Conservation (phyloP, 495 filamentous ascomycete species). For the Eremomyces bilateralis region DNA sequence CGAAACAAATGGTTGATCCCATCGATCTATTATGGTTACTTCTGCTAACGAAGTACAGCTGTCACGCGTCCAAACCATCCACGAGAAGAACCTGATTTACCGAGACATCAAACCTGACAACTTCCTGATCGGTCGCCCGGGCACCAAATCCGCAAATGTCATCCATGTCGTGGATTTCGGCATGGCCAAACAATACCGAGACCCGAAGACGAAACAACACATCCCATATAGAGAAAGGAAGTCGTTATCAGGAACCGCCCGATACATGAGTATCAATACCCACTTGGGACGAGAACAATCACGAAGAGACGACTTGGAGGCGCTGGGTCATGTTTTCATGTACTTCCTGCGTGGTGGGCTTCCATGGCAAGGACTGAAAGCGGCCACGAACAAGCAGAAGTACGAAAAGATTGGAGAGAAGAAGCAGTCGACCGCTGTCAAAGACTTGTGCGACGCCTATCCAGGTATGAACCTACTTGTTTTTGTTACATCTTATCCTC, state of each 20-base stretch:
- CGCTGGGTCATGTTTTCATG: slow-evolving; percentile 96
- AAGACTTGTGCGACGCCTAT: slow-evolving; percentile 90
- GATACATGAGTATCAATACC: slow-evolving; percentile 99
- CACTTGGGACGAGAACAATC: slow-evolving; percentile 94
- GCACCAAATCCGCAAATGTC: slow-evolving; percentile 83
- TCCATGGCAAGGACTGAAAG: slow-evolving; percentile 96
- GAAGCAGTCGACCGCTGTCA: slow-evolving; percentile 94
- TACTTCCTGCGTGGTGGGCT: slow-evolving; percentile 94
- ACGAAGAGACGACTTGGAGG: slow-evolving; percentile 87
- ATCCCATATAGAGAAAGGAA: slow-evolving; percentile 97
- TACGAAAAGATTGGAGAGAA: slow-evolving; percentile 99
- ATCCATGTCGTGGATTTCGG: slow-evolving; percentile 99
- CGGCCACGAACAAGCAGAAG: slow-evolving; percentile 99
- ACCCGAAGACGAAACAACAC: slow-evolving; percentile 98
- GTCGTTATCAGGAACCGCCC: slow-evolving; percentile 85
- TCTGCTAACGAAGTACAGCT: no score
- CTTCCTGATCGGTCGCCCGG: slow-evolving; percentile 91
- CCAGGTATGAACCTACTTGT: slow-evolving; percentile 33
- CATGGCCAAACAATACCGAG: slow-evolving; percentile 98
- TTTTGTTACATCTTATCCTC: background rate
- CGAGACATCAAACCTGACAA: slow-evolving; percentile 99
- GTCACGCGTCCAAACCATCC: slow-evolving; percentile 95
- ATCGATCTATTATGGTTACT: no score
- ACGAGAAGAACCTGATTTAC: slow-evolving; percentile 99
- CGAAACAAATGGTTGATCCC: slow-evolving; percentile 85